phyloP scores from a whole-genome alignment of 441 rosid genomes.

The Populus hybrid region DNA sequence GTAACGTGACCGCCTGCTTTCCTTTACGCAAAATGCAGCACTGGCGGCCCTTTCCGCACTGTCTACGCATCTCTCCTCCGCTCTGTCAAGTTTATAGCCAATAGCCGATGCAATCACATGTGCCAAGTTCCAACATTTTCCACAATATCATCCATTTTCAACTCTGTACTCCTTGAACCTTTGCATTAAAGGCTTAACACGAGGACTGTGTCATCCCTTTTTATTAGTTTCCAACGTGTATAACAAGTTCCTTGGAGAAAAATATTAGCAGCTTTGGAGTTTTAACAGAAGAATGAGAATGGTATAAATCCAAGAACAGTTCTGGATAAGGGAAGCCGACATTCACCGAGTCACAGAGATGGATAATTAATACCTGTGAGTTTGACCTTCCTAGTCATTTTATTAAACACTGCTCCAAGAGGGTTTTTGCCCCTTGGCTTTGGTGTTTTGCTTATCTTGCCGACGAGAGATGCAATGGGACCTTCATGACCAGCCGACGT shows the following conservation, averaged over 20 bases:
- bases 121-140: slow-evolving; percentile 4
- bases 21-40: slow-evolving; percentile 37
- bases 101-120: slow-evolving; percentile 2
- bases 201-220: background rate
- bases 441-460: background rate
- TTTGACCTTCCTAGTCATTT: too few relatives aligned
- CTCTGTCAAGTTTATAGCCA: background rate
- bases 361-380: too few relatives aligned
- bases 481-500: background rate
- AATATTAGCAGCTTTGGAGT: background rate
- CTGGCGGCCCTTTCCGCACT: slow-evolving; percentile 21
- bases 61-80: slow-evolving; percentile 2
- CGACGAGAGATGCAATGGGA: background rate
- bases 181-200: background rate
- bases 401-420: too few relatives aligned
- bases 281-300: too few relatives aligned
- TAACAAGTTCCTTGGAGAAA: slow-evolving; percentile 1
- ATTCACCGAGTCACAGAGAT: too few relatives aligned
- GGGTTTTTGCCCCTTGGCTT: too few relatives aligned
- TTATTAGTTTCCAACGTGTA: slow-evolving; percentile 18
- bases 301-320: too few relatives aligned
- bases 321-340: too few relatives aligned
- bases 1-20: slow-evolving; percentile 22
- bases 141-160: background rate
- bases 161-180: background rate